Base-by-base conservation (phyloP, 2,329 filamentous ascomycete genomes). In the Clonostachys rosea region DNA sequence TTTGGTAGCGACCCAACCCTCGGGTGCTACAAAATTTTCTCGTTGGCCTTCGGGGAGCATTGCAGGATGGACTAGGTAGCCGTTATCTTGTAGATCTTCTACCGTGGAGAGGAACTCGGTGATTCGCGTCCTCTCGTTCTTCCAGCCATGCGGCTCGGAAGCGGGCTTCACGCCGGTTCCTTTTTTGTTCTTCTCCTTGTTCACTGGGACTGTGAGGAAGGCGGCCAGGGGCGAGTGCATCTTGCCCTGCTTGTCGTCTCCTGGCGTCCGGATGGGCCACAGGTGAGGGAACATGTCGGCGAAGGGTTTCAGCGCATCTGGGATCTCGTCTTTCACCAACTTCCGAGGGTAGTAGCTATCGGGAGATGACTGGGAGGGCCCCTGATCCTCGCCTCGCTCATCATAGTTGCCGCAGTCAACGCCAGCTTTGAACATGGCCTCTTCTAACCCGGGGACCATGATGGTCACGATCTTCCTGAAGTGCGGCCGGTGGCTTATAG, bases 371-470 rank as follows among this genome's bases (percentile, higher is more conserved):
- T 58, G 51, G 13, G 65, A 53, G 4, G 51, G 45, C 40, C 68
- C 59, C 16, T 68, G 59, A 43, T 62, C 61, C 17, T 56, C 50
- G 48, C 57, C 55, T 18, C 61, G 56, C 43, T 57, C 46, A 47
- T 52, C 53, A 57, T 75, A 81, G 2, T 60, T 66, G 10, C 66
- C 60, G 43, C 75, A 76, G 52, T 82, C 68, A 36, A 77, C 72
- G 36, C 67, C 61, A 12, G 80, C 76, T 63, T 87, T 81, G 68
- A 97, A 95, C 87, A 97, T 94, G 52, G 83, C 87, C 58, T 89
- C 81, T 61, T 97, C 92, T 20, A 99, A 70, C 0, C 94, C 94
- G 11, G 94, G 94, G 11, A 96, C 84, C 87, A 96, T 92, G 54
- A 99, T 71, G 39, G 89, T 81, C 33, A 97, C 91, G 33, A 95